Percentiles rank a stretch among this genome's conserved stretches.
Conservation (phyloP, 2,329 filamentous ascomycete genomes). For the Aspergillus sp. region DNA sequence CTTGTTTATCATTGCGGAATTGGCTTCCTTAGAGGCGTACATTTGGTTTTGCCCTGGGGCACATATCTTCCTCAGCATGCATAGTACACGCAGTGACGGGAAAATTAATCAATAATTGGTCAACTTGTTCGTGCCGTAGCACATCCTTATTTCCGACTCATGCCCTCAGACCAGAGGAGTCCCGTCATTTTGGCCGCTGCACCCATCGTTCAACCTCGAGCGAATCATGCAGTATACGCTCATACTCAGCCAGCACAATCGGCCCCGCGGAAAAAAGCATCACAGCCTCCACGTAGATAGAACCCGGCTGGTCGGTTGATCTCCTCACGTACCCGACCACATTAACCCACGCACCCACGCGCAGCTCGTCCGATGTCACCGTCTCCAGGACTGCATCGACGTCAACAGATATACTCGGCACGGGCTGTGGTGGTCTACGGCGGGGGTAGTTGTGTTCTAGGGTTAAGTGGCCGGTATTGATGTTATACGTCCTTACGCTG, state of each 20-base stretch:
- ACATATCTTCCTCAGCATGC: too few relatives aligned
- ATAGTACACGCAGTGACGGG: neutral
- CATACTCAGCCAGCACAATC: constrained; percentile 70
- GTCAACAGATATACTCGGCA: constrained; percentile 61
- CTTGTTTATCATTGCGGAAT: neutral
- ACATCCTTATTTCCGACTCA: too few relatives aligned
- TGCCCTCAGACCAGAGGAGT: neutral
- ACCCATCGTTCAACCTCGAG: constrained; percentile 34
- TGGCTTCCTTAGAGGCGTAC: constrained; percentile 2
- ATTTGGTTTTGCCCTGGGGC: neutral
- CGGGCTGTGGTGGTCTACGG: constrained; percentile 28
- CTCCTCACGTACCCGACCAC: constrained; percentile 72
- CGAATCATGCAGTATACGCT: constrained; percentile 53
- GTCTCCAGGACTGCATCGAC: constrained; percentile 68
- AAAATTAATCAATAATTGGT: constrained; percentile 5
- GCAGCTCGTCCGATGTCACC: constrained; percentile 62
- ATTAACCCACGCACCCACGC: constrained; percentile 83
- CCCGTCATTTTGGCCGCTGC: constrained; percentile 5
- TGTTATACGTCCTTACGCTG: constrained; percentile 61
- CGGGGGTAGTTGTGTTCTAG: constrained; percentile 65
- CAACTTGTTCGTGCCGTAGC: too few relatives aligned
- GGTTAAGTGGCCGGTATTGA: constrained; percentile 59
- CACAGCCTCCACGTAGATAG: constrained; percentile 66
- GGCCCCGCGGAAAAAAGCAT: constrained; percentile 75
- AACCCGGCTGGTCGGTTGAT: neutral